These are phyloP conservation scores for Pichia nakasei DNA, from an alignment of 805 yeast species.

Conservation along the genomic window DNA sequence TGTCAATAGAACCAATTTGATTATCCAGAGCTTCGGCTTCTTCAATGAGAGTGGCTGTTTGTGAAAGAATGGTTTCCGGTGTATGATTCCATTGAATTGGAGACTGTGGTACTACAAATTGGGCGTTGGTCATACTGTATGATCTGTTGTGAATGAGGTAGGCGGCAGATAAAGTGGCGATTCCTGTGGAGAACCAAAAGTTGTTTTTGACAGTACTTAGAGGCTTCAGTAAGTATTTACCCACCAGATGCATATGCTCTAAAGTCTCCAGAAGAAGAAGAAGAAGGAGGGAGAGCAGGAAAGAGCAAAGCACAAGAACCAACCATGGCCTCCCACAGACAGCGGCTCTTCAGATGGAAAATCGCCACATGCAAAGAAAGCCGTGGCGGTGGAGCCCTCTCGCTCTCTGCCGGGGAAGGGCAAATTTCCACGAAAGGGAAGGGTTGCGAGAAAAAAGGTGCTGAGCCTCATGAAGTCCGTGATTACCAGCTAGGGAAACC, in stretches of 20 bases:
- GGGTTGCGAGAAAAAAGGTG: no score
- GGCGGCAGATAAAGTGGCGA: constrained; percentile 4
- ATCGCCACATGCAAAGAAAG: no score
- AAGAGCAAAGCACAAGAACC: no score
- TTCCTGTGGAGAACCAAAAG: constrained; percentile 7
- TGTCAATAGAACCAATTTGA: constrained; percentile 33
- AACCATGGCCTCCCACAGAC: no score
- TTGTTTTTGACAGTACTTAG: neutral
- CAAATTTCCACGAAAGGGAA: no score
- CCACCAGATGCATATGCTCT: neutral
- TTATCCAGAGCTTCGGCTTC: constrained; percentile 42
- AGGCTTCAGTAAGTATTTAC: neutral
- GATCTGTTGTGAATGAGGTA: constrained; percentile 7
- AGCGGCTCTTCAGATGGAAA: no score
- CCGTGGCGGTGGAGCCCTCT: no score
- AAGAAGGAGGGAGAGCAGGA: no score
- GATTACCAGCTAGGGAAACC: no score
- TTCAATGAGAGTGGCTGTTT: constrained; percentile 37
- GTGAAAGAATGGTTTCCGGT: constrained; percentile 36
- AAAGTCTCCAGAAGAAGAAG: no score
- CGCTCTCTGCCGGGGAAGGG: no score
- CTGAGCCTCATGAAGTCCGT: no score
- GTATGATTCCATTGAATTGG: constrained; percentile 56
- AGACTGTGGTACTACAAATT: constrained; percentile 24
- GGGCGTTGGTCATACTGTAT: neutral